A percentile compares a stretch with the other conserved stretches of the same genome.
phyloP scores from a whole-genome alignment of 2,329 filamentous ascomycete species.

The Tolypocladium ovalisporum region DNA sequence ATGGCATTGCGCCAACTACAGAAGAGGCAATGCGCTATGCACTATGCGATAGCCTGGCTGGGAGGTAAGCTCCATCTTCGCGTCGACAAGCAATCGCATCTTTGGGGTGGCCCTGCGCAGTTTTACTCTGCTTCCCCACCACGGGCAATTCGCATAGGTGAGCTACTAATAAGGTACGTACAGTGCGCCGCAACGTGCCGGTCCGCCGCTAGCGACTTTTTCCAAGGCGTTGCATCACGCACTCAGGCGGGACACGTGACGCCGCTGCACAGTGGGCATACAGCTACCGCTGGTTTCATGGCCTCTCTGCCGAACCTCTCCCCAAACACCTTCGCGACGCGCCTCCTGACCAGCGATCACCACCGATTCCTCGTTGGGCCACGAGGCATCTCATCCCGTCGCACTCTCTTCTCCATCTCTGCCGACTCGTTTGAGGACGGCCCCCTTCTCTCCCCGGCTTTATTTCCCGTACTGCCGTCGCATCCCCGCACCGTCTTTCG shows the following conservation, averaged over 20 bases:
- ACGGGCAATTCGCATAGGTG: too few relatives aligned
- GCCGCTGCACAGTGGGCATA: neutral
- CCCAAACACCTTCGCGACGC: constrained; percentile 1
- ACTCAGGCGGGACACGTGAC: neutral
- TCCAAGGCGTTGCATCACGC: neutral
- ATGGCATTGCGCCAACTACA: neutral
- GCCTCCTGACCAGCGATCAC: neutral
- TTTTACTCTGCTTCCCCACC: neutral
- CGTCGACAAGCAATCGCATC: neutral
- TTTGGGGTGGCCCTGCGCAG: too few relatives aligned
- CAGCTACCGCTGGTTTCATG: neutral
- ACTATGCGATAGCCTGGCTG: neutral
- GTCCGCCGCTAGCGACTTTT: neutral
- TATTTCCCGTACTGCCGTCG: neutral
- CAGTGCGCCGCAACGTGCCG: neutral
- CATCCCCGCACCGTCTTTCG: neutral
- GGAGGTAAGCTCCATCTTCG: neutral
- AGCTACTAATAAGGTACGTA: too few relatives aligned
- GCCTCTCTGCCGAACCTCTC: neutral
- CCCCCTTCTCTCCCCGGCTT: neutral
- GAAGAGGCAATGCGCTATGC: neutral
- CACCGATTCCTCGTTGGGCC: neutral
- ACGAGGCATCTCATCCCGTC: neutral
- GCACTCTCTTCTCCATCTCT: neutral
- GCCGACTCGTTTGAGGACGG: neutral